phyloP scores from a whole-genome alignment of 129 eudicot genomes.

The Artemisia annua region DNA sequence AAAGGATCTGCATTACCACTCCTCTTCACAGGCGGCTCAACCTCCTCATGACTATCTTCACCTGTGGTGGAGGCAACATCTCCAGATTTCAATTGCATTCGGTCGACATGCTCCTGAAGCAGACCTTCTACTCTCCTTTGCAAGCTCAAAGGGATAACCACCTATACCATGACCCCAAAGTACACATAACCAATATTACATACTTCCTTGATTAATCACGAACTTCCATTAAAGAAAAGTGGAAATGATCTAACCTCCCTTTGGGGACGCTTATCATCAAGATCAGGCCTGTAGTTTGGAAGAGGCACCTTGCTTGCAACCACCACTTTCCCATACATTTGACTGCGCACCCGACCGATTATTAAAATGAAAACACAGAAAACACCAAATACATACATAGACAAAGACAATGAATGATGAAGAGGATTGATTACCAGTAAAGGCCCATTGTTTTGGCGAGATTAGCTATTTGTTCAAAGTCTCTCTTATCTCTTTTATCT shows the following conservation, averaged over 20 bases:
- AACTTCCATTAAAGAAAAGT: not conserved
- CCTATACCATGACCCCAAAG: conserved; percentile 48
- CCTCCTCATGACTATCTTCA: conserved; percentile 32
- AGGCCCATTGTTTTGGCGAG: conserved; percentile 94
- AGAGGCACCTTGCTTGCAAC: conserved; percentile 99
- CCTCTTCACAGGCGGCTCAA: conserved; percentile 37
- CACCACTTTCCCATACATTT: conserved; percentile 84
- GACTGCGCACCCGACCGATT: conserved; percentile 49
- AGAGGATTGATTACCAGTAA: conserved; percentile 52
- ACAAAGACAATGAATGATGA: conserved; percentile 11
- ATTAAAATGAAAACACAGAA: conserved; percentile 5
- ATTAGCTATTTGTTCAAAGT: conserved; percentile 85
- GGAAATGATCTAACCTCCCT: conserved; percentile 66
- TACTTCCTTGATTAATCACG: conserved; percentile 11
- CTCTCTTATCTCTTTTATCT: conserved; percentile 91
- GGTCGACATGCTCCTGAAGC: conserved; percentile 92
- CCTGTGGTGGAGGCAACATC: conserved; percentile 22
- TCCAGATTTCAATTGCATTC: conserved; percentile 46
- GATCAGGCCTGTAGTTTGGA: conserved; percentile 96
- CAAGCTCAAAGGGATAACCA: conserved; percentile 85
- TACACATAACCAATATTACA: conserved; percentile 21
- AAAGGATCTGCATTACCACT: conserved; percentile 56
- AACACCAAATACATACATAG: conserved; percentile 20
- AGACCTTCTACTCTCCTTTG: conserved; percentile 96
- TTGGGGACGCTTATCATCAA: conserved; percentile 99